Evolutionary conservation across 257 asterid species (phyloP), one percentile per base, ranked within the genome.

Genomic region (Solanum microdontum): DNA sequence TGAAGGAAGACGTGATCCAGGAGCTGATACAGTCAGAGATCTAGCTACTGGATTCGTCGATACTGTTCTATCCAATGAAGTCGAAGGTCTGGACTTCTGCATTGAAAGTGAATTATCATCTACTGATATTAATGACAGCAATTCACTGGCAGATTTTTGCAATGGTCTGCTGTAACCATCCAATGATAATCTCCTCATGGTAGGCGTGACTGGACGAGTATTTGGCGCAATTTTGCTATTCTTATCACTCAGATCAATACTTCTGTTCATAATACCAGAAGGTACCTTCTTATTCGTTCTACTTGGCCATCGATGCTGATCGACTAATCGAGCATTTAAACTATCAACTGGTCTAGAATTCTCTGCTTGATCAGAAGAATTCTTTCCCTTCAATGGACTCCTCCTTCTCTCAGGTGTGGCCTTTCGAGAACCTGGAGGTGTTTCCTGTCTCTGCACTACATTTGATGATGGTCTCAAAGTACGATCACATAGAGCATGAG

Each of bases 261-360:
- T 93, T 93, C 90, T 90, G 36, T 68, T 92, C 40, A 90, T 32
- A 73, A 89, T 33, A 88, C 85, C 82, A 39, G 92, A 88, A 58
- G 95, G 86, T 23, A 88, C 80, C 90, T 89, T 94, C 73, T 91
- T 95, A 87, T 90, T 91, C 8, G 87, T 88, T 90, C 93, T 92
- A 89, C 92, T 92, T 32, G 93, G 95, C 99, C 99, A 92, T 86
- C 95, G 93, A 91, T 93, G 95, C 82, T 95, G 98, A 68, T 96
- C 97, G 72, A 93, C 93, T 36, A 92, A 34, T 84, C 95, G 95
- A 85, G 92, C 86, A 88, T 89, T 92, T 28, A 88, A 69, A 73
- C 91, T 83, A 77, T 94, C 98, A 86, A 92, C 88, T 11, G 96
- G 98, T 85, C 89, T 94, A 87, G 94, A 95, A 92, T 95, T 96